A percentile compares a stretch with the other conserved stretches of the same genome.
These are phyloP conservation scores for Fusarium multiceps DNA, from an alignment of 2,329 filamentous ascomycete genomes.

Conservation along the genomic window DNA sequence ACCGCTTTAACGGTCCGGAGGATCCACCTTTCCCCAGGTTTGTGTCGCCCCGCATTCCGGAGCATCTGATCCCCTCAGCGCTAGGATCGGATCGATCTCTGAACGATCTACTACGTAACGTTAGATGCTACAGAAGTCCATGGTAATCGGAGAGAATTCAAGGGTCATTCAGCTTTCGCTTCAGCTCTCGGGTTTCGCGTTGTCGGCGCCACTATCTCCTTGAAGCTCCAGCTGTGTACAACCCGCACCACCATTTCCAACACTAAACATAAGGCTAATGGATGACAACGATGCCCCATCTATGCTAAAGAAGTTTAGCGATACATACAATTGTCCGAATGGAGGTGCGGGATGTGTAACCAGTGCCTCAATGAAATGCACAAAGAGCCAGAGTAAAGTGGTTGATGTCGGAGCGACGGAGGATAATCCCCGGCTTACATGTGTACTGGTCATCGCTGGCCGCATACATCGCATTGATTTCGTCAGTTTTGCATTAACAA, in stretches of 20 bases:
- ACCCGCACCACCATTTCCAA: neutral
- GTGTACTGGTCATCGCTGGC: neutral
- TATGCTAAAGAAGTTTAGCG: neutral
- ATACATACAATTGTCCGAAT: neutral
- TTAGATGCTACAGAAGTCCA: neutral
- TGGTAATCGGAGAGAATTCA: neutral
- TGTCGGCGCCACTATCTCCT: neutral
- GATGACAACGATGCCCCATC: neutral
- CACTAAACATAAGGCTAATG: neutral
- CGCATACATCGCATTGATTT: neutral
- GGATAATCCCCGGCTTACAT: neutral
- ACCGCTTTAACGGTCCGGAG: neutral
- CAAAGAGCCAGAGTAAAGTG: neutral
- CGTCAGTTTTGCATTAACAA: neutral
- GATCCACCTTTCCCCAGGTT: neutral
- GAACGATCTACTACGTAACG: neutral
- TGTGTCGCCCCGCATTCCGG: neutral
- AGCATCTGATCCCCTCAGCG: neutral
- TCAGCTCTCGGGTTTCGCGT: neutral
- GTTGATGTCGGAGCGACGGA: neutral
- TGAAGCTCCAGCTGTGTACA: neutral
- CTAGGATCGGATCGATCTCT: slow-evolving; percentile 1
- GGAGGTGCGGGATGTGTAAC: neutral
- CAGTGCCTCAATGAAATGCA: neutral
- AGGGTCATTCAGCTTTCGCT: neutral